Evolutionary conservation across 176 grass and related monocot species (phyloP).

Genomic region (Oryza brachyantha): DNA sequence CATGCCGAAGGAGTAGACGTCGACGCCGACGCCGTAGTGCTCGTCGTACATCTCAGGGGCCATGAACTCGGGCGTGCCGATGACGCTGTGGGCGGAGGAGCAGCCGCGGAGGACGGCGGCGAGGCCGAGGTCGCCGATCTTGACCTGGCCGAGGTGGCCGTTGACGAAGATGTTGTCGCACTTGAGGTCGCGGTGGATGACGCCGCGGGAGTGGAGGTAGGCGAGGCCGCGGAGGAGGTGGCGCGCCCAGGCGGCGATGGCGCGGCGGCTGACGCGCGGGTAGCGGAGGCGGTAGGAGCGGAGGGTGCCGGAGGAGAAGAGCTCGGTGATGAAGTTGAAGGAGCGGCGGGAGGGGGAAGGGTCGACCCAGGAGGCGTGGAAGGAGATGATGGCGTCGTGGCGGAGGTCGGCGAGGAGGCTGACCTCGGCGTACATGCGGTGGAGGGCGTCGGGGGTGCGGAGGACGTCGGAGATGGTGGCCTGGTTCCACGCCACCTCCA

Average conservation of each 20-base stretch:
- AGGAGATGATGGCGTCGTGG: constrained; percentile 72
- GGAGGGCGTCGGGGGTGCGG: constrained; percentile 55
- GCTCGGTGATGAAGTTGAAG: constrained; percentile 98
- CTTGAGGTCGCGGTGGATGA: constrained; percentile 91
- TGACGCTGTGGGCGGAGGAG: constrained; percentile 65
- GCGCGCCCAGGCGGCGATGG: constrained; percentile 63
- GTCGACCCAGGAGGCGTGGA: constrained; percentile 77
- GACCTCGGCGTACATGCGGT: constrained; percentile 91
- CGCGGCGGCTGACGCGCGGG: constrained; percentile 53
- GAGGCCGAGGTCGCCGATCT: constrained; percentile 91
- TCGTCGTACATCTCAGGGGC: constrained; percentile 95
- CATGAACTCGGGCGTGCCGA: constrained; percentile 98
- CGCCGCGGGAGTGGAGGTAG: constrained; percentile 60
- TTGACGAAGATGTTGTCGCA: constrained; percentile 91
- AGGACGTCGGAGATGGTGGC: constrained; percentile 56
- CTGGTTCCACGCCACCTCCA: constrained; percentile 96
- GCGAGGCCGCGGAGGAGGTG: constrained; percentile 67
- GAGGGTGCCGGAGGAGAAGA: constrained; percentile 95
- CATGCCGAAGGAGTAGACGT: constrained; percentile 93
- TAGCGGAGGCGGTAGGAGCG: constrained; percentile 64
- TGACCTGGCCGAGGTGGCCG: constrained; percentile 82
- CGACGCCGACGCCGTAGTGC: constrained; percentile 69
- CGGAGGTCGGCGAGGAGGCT: constrained; percentile 63
- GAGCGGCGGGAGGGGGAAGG: constrained; percentile 1
- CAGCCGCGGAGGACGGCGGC: constrained; percentile 56